phyloP scores from a whole-genome alignment of 1,284 basidiomycete species.

The Mycena citricolor region DNA sequence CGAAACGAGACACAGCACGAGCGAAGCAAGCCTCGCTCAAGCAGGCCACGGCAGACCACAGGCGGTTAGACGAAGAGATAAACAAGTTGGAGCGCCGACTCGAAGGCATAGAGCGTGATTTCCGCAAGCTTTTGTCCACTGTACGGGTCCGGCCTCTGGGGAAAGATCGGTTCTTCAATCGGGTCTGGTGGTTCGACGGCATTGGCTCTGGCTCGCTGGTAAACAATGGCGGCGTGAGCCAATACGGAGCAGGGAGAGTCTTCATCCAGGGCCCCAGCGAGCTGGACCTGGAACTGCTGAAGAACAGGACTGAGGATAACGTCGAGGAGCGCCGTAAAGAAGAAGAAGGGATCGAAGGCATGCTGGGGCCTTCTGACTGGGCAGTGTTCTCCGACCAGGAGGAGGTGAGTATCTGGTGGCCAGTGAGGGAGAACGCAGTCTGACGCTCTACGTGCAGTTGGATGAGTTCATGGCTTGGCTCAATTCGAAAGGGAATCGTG shows the following conservation, averaged over 20 bases:
- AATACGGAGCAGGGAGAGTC: slow-evolving; percentile 86
- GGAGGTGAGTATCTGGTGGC: slow-evolving; percentile 78
- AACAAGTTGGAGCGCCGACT: slow-evolving; percentile 76
- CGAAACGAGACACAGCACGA: slow-evolving; percentile 72
- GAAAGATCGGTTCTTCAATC: slow-evolving; percentile 90
- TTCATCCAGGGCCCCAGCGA: slow-evolving; percentile 89
- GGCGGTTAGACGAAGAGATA: slow-evolving; percentile 85
- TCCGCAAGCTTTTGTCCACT: slow-evolving; percentile 81
- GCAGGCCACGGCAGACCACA: slow-evolving; percentile 72
- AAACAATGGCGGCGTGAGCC: slow-evolving; percentile 68
- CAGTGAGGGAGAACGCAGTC: no score
- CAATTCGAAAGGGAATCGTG: slow-evolving; percentile 87
- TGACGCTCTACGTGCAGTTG: slow-evolving; percentile 52
- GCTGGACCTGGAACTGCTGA: slow-evolving; percentile 70
- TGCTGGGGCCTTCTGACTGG: slow-evolving; percentile 82
- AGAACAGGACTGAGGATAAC: slow-evolving; percentile 59
- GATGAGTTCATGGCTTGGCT: slow-evolving; percentile 87
- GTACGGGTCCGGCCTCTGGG: slow-evolving; percentile 88
- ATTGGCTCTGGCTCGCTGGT: slow-evolving; percentile 82
- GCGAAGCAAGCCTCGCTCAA: slow-evolving; percentile 72
- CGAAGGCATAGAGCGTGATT: slow-evolving; percentile 90
- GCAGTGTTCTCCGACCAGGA: slow-evolving; percentile 84
- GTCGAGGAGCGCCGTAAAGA: slow-evolving; percentile 58
- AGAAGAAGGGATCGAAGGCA: slow-evolving; percentile 77
- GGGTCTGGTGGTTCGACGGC: slow-evolving; percentile 99